phyloP scores from a whole-genome alignment of 73 alveolate species.

The Stentor roeselii region DNA sequence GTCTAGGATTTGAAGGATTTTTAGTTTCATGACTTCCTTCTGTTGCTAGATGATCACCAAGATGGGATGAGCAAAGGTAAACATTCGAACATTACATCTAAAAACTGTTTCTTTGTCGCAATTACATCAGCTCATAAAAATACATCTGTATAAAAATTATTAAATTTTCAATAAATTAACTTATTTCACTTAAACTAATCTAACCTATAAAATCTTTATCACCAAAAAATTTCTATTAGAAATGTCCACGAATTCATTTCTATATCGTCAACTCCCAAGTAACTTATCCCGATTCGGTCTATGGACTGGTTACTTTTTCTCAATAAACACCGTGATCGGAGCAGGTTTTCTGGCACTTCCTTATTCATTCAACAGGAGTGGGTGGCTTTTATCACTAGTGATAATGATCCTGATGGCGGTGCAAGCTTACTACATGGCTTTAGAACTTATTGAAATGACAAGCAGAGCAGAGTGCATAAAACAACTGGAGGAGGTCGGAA shows the following conservation, averaged over 20 bases:
- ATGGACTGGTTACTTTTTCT: not conserved
- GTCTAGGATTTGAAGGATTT: no score
- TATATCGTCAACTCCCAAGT: not conserved
- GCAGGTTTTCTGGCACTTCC: slow-evolving; percentile 18
- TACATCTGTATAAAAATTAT: no score
- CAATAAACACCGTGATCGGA: not conserved
- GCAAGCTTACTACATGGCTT: slow-evolving; percentile 1
- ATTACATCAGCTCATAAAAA: no score
- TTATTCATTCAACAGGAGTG: slow-evolving; percentile 2
- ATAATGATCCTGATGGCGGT: not conserved
- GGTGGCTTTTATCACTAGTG: not conserved
- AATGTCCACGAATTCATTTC: not conserved
- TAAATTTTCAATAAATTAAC: no score
- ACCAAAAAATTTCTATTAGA: not conserved
- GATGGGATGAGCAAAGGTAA: no score
- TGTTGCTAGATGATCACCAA: no score
- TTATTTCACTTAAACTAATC: no score
- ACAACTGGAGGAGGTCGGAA: slow-evolving; percentile 4
- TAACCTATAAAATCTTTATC: not conserved
- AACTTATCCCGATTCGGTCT: not conserved
- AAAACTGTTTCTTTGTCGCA: no score
- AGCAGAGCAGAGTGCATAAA: slow-evolving; percentile 14
- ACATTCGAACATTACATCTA: no score
- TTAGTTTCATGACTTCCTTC: no score
- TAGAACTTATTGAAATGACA: not conserved